Percentiles rank a stretch among this genome's conserved stretches.
These are phyloP conservation scores for Emergomyces pasteurianus DNA, from an alignment of 2,329 filamentous ascomycete species.

Conservation along the genomic window DNA sequence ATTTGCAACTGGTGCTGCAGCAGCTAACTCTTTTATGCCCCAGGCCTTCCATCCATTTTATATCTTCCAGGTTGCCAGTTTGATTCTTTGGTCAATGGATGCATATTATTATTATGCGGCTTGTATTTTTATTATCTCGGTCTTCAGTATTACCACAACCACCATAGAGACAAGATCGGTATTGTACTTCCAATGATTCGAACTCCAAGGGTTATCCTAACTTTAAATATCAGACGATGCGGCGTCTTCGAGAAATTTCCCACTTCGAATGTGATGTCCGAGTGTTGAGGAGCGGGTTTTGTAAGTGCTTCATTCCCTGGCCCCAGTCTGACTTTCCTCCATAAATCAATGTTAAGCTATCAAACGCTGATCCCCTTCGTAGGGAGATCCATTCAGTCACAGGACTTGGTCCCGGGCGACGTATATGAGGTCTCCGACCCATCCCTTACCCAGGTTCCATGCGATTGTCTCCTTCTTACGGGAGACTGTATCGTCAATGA, in stretches of 20 bases:
- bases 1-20: conserved; percentile 4
- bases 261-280: conserved; percentile 91
- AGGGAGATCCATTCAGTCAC: conserved; percentile 76
- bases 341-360: neutral
- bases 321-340: neutral
- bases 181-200: conserved; percentile 18
- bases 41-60: conserved; percentile 95
- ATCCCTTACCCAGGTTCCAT: conserved; percentile 73
- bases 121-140: conserved; percentile 89
- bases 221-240: conserved; percentile 56
- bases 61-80: conserved; percentile 90
- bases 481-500: conserved; percentile 98
- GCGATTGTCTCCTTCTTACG: conserved; percentile 78
- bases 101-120: conserved; percentile 96
- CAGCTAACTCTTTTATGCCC: conserved; percentile 12
- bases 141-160: conserved; percentile 81
- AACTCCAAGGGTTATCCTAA: conserved; percentile 2
- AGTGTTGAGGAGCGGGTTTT: conserved; percentile 88
- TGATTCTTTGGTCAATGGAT: conserved; percentile 88
- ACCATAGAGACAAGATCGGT: conserved; percentile 79
- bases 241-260: conserved; percentile 77
- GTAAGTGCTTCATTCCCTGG: conserved; percentile 36
- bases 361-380: conserved; percentile 3
- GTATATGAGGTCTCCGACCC: conserved; percentile 96
- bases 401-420: conserved; percentile 86